These are phyloP conservation scores for Sphaerostilbella broomeana DNA, from an alignment of 2,329 filamentous ascomycete genomes.

Conservation along the genomic window DNA sequence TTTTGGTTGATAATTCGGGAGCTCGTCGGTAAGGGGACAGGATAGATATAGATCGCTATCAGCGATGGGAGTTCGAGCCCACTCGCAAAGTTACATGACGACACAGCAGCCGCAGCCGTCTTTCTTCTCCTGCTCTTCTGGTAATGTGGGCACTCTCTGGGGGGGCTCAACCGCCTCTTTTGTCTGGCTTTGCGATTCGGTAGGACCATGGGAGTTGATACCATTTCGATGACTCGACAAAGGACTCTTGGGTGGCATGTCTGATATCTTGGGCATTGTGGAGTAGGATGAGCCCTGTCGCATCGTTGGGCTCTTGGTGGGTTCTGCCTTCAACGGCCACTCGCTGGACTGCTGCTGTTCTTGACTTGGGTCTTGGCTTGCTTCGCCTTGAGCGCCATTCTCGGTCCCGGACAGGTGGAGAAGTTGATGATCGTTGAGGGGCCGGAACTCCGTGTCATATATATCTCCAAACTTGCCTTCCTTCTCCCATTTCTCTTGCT, in stretches of 20 bases:
- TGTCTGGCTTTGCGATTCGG: constrained; percentile 18
- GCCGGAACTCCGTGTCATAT: constrained; percentile 83
- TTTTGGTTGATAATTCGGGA: constrained; percentile 2
- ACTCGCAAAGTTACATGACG: constrained; percentile 36
- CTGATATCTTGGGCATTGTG: constrained; percentile 54
- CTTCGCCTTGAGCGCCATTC: constrained; percentile 11
- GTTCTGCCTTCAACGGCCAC: constrained; percentile 49
- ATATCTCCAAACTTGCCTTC: constrained; percentile 79
- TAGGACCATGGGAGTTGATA: constrained; percentile 28
- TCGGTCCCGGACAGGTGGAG: constrained; percentile 36
- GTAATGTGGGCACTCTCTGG: constrained; percentile 16
- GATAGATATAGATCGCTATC: neutral
- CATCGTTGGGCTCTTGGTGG: constrained; percentile 40
- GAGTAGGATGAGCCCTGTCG: constrained; percentile 47
- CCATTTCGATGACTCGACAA: constrained; percentile 42
- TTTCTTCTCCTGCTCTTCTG: constrained; percentile 32
- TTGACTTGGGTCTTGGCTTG: constrained; percentile 19
- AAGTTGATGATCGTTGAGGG: constrained; percentile 63
- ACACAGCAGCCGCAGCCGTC: constrained; percentile 45
- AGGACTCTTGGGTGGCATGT: constrained; percentile 27
- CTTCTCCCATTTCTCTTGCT: constrained; percentile 92
- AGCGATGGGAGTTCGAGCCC: neutral
- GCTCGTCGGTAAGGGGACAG: neutral
- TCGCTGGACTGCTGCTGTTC: constrained; percentile 35
- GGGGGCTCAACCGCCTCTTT: constrained; percentile 13